These are phyloP conservation scores for Trametes sanguinea DNA, from an alignment of 768 basidiomycete genomes.

Conservation along the genomic window DNA sequence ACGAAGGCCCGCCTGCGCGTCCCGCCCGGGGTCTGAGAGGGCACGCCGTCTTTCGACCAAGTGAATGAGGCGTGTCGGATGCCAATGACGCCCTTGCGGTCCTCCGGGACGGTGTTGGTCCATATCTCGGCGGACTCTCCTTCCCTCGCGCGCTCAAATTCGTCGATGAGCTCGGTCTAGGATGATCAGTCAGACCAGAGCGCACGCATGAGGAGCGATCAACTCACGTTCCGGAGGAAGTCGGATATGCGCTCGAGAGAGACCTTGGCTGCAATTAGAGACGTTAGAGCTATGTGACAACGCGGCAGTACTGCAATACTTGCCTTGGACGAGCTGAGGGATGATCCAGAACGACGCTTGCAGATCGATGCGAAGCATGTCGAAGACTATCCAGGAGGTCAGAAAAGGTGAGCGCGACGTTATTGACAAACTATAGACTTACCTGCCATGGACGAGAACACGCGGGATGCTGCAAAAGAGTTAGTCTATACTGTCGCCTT, in stretches of 20 bases:
- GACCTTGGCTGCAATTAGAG: slow-evolving; percentile 33
- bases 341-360: slow-evolving; percentile 1
- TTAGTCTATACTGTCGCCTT: background rate
- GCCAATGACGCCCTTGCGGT: slow-evolving; percentile 16
- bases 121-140: background rate
- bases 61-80: slow-evolving; percentile 25
- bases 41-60: slow-evolving; percentile 13
- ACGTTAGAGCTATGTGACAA: too few relatives aligned
- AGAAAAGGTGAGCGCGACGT: background rate
- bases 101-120: background rate
- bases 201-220: background rate
- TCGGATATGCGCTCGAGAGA: slow-evolving; percentile 42
- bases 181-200: background rate
- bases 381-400: slow-evolving; percentile 5
- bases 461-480: slow-evolving; percentile 8
- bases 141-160: slow-evolving; percentile 12
- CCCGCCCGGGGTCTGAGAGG: slow-evolving; percentile 7
- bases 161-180: slow-evolving; percentile 27
- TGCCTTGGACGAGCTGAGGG: slow-evolving; percentile 7
- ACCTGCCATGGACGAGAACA: slow-evolving; percentile 24
- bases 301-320: background rate
- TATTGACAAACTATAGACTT: background rate
- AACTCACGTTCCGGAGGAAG: slow-evolving; percentile 38
- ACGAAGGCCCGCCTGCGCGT: slow-evolving; percentile 42
- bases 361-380: slow-evolving; percentile 18